Conservation (phyloP, 805 yeast species). For the Pichia californica region DNA sequence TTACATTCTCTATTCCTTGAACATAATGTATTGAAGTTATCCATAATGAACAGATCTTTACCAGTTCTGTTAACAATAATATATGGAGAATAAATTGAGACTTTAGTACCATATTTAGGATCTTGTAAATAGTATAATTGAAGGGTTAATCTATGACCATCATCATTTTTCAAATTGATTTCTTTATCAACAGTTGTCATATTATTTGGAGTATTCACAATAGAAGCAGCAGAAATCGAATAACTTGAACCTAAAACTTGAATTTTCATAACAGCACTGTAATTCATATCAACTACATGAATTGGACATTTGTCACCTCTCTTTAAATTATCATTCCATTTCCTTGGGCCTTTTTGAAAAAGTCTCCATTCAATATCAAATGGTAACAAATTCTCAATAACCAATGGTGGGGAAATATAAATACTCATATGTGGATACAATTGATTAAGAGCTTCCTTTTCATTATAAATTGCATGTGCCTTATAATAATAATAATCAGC, state of each 20-base stretch:
- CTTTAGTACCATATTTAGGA: slow-evolving; percentile 51
- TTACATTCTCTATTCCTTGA: slow-evolving; percentile 26
- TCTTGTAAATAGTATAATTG: slow-evolving; percentile 55
- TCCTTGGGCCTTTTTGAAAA: slow-evolving; percentile 67
- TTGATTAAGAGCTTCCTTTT: slow-evolving; percentile 61
- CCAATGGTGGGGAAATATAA: slow-evolving; percentile 76
- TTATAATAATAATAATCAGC: slow-evolving; percentile 49
- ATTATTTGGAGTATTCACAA: slow-evolving; percentile 50
- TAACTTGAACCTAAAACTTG: slow-evolving; percentile 58
- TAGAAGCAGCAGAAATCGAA: slow-evolving; percentile 63
- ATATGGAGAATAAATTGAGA: slow-evolving; percentile 79
- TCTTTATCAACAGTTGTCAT: slow-evolving; percentile 29
- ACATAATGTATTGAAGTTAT: slow-evolving; percentile 43
- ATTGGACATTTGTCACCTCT: slow-evolving; percentile 67
- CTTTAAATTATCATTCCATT: slow-evolving; percentile 55
- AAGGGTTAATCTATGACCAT: slow-evolving; percentile 63
- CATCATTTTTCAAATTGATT: slow-evolving; percentile 44
- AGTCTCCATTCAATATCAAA: slow-evolving; percentile 69
- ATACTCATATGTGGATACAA: slow-evolving; percentile 82
- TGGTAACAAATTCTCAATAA: slow-evolving; percentile 79
- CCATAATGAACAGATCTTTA: slow-evolving; percentile 52
- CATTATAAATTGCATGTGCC: slow-evolving; percentile 58
- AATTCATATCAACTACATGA: slow-evolving; percentile 69
- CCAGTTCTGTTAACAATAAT: slow-evolving; percentile 78
- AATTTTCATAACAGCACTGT: slow-evolving; percentile 55